Percentiles rank a stretch among this genome's conserved stretches.
Evolutionary conservation across 108 stramenopile genomes (phyloP).

Genomic region (Nitzschia sp.): DNA sequence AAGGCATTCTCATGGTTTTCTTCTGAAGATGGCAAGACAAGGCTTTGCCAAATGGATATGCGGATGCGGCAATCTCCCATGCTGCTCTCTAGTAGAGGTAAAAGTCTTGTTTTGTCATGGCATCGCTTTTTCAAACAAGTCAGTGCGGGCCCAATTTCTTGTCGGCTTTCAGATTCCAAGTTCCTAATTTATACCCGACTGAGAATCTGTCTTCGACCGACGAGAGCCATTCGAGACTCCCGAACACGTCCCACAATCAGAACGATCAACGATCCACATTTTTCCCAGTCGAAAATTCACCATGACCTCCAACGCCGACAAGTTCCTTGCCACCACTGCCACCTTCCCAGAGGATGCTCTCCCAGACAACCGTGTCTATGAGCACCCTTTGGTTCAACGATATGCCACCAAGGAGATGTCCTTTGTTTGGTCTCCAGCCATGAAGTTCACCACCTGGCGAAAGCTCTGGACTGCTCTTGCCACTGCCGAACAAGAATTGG

Average conservation of each 20-base stretch:
- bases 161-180: neutral
- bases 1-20: too few relatives aligned
- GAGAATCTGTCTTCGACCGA: neutral
- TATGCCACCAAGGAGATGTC: conserved; percentile 99
- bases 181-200: neutral
- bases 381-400: conserved; percentile 87
- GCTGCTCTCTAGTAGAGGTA: neutral
- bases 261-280: neutral
- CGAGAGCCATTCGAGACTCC: neutral
- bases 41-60: conserved; percentile 19
- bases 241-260: neutral
- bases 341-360: conserved; percentile 65
- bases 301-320: conserved; percentile 56
- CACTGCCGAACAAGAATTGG: conserved; percentile 94
- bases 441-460: conserved; percentile 99
- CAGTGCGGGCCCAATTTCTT: neutral
- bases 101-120: neutral
- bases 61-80: conserved; percentile 46
- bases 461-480: conserved; percentile 98
- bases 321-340: conserved; percentile 52
- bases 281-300: neutral
- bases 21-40: too few relatives aligned
- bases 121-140: neutral
- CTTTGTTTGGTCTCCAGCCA: conserved; percentile 93
- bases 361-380: conserved; percentile 72